phyloP scores from a whole-genome alignment of 169 alveolate genomes.

The Plasmodium cynomolgi region DNA sequence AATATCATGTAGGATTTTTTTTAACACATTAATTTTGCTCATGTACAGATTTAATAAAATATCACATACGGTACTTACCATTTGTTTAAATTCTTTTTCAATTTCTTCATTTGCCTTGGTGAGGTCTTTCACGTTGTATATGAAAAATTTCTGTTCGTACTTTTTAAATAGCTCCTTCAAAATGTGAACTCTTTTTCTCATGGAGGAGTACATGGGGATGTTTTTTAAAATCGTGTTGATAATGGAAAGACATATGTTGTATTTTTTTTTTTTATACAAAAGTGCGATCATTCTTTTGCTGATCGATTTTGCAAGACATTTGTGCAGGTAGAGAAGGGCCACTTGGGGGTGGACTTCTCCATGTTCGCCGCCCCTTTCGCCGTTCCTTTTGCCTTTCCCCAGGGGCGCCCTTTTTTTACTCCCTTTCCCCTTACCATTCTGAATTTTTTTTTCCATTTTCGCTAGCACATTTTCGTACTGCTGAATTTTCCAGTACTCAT shows the following conservation, averaged over 20 bases:
- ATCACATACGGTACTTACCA: slow-evolving; percentile 39
- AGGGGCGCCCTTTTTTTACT: not conserved
- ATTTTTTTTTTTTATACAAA: slow-evolving; percentile 49
- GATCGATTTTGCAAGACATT: slow-evolving; percentile 31
- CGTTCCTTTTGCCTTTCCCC: not conserved
- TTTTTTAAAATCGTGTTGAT: slow-evolving; percentile 48
- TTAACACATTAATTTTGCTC: slow-evolving; percentile 27
- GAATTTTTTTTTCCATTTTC: not conserved
- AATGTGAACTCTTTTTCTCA: slow-evolving; percentile 37
- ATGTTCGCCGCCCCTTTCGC: not conserved
- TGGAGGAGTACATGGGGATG: slow-evolving; percentile 37
- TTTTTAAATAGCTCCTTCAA: slow-evolving; percentile 39
- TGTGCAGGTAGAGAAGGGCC: slow-evolving; percentile 26
- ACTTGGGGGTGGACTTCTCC: not conserved
- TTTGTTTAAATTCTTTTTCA: slow-evolving; percentile 59
- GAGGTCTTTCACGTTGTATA: slow-evolving; percentile 18
- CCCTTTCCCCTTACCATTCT: not conserved
- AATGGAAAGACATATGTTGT: slow-evolving; percentile 37
- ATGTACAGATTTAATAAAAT: slow-evolving; percentile 49
- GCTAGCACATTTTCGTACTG: slow-evolving; percentile 40
- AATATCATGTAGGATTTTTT: slow-evolving; percentile 40
- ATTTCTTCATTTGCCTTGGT: slow-evolving; percentile 54
- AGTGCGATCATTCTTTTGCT: slow-evolving; percentile 39
- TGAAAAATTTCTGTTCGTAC: slow-evolving; percentile 34
- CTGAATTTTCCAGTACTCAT: slow-evolving; percentile 28